Base-by-base conservation (phyloP, 176 grass and related monocot genomes). In the Bromus sterilis region DNA sequence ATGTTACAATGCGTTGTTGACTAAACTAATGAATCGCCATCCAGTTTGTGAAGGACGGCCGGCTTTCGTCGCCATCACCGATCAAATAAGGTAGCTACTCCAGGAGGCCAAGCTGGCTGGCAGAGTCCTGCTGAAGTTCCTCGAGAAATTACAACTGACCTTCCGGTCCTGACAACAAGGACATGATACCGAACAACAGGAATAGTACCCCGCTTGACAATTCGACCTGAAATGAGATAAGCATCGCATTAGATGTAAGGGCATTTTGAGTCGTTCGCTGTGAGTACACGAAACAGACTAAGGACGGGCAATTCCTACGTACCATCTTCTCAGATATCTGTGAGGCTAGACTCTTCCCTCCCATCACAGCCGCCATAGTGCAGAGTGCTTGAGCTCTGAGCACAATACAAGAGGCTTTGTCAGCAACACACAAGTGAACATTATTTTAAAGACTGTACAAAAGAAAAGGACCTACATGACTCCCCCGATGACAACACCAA, bases 271-370 rank as follows among this genome's bases (percentile, higher is more conserved):
- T 41, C 70, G 9, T 63, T 42, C 4, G 13, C 9, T 13, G 12
- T 25, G n/a, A 78, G 51, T 16, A 40, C 9, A 1, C 51, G n/a
- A 86, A 57, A 58, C 48, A 43, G 18, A 68, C 32, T 46, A 71
- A 48, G 49, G 34, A 51, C 25, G n/a, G 51, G 11, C 25, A 0
- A 36, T 83, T 74, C 78, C 36, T 76, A 36, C 35, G 7, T 36
- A 99, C 97, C 97, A 94, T 99, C 70, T 90, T 96, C 78, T 99
- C 97, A 34, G 97, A 99, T 96, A 99, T 99, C 86, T 96, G 93
- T 0, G 97, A 90, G 46, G 97, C 97, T 67, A 99, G 82, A 83
- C 91, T 94, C 81, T 99, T 99, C 59, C 97, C 97, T 24, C 97
- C 97, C 35, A 96, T 66, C 66, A 99, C 97, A 67, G 97, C 97